Percentiles rank a stretch among this genome's conserved stretches.
phyloP scores from a whole-genome alignment of 768 basidiomycete genomes.

The Hericium rajendrae region DNA sequence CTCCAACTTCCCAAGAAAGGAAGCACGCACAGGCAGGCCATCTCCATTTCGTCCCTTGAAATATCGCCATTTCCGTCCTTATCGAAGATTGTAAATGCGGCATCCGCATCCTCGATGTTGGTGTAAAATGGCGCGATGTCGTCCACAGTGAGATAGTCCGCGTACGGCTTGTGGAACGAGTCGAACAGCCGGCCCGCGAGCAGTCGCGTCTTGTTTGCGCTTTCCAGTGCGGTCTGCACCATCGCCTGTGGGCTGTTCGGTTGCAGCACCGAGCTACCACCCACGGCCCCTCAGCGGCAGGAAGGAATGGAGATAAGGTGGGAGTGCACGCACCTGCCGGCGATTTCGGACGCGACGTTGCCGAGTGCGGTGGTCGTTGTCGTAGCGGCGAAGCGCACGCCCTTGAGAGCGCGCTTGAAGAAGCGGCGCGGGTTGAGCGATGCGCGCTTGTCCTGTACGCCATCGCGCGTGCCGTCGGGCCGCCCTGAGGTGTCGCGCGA shows the following conservation, averaged over 20 bases:
- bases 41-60: conserved; percentile 65
- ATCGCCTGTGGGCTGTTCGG: conserved; percentile 80
- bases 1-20: not conserved
- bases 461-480: conserved; percentile 46
- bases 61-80: conserved; percentile 66
- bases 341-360: conserved; percentile 53
- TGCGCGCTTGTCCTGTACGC: conserved; percentile 23
- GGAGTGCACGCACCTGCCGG: conserved; percentile 29
- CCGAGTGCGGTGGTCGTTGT: conserved; percentile 71
- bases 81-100: conserved; percentile 62
- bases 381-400: conserved; percentile 63
- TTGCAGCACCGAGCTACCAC: conserved; percentile 60
- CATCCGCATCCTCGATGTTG: conserved; percentile 53
- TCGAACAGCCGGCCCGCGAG: conserved; percentile 82
- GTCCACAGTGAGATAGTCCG: conserved; percentile 47
- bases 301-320: not conserved
- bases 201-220: conserved; percentile 57
- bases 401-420: conserved; percentile 63
- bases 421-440: conserved; percentile 48
- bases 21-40: conserved; percentile 48
- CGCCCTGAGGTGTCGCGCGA: conserved; percentile 67
- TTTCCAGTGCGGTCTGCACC: conserved; percentile 70
- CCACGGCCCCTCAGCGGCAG: not conserved
- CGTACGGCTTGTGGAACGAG: conserved; percentile 60
- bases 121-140: conserved; percentile 71